phyloP scores from a whole-genome alignment of 148 eudicot species.

The Rhododendron williamsianum region DNA sequence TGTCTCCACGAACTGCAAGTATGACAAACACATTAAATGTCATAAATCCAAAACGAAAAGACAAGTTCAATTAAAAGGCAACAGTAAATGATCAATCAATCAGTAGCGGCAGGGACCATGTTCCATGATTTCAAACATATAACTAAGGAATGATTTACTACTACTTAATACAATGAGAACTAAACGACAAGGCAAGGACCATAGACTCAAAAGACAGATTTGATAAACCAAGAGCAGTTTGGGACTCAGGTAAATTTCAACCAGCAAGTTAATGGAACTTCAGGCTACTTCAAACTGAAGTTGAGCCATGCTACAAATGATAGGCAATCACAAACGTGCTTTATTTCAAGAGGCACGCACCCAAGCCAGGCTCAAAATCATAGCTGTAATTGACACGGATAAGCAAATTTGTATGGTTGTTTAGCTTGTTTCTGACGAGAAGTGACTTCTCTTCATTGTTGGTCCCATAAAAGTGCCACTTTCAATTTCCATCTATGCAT shows the following conservation, averaged over 20 bases:
- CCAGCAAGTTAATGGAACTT: no score
- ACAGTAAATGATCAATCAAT: not conserved
- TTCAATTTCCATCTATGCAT: no score
- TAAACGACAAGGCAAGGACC: not conserved
- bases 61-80: not conserved
- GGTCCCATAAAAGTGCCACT: no score
- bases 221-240: no score
- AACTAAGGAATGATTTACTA: not conserved
- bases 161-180: not conserved
- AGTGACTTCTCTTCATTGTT: no score
- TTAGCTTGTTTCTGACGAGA: no score
- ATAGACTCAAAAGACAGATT: not conserved
- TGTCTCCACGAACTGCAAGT: conserved; percentile 75
- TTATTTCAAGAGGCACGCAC: not conserved
- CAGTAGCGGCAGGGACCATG: not conserved
- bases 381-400: no score
- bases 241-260: no score
- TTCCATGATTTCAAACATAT: not conserved
- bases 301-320: not conserved
- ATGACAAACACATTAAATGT: conserved; percentile 8
- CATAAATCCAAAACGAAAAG: not conserved
- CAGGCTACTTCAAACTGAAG: not conserved
- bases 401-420: no score
- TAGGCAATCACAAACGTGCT: not conserved
- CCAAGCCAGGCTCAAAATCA: not conserved